Evolutionary conservation across 495 filamentous ascomycete species (phyloP), one percentile per base, ranked within the genome.

Genomic region (Aspergillus kassunensis): DNA sequence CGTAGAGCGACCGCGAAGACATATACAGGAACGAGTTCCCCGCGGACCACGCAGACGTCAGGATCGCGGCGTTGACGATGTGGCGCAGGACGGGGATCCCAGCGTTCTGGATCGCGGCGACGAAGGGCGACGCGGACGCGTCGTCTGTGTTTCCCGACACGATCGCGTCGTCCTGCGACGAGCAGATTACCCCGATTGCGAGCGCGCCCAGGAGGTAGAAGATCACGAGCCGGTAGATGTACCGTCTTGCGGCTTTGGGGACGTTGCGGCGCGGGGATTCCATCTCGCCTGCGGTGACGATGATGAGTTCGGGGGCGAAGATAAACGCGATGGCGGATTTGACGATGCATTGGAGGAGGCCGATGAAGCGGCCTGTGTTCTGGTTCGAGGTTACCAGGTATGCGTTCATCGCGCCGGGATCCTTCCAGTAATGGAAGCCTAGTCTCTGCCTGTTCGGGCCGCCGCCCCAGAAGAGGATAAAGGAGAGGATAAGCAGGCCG

Each of bases 21-120:
- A 85, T 89, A 70, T 89, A 92, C 47, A 91, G 74, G 74, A 88
- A 90, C 2, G 86, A 84, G 62, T 95, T 95, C 21, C 82, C 88
- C 1, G 84, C 78, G 4, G 85, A 88, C 62, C 81, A 80, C 11
- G 84, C 85, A 0, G 83, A 84, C 30, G 79, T 89, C 39, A 90
- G 68, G 35, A 90, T 82, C 10, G 85, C 81, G 10, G 82, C 88
- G 69, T 92, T 95, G 72, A 95, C 84, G 54, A 91, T 85, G 56
- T 81, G 78, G 27, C 81, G 82, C 7, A 92, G 75, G 9, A 78
- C 78, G 15, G 74, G 73, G 51, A 95, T 85, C 11, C 81, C 75
- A 3, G 87, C 85, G 25, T 80, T 75, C 57, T 71, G 62, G 50
- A 85, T 81, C 5, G 76, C 81, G 21, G 84, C 68, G 19, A 84